Evolutionary conservation across 2,329 filamentous ascomycete species (phyloP), one percentile per base, ranked within the genome.

Genomic region (Pseudocercospora macadamiae): DNA sequence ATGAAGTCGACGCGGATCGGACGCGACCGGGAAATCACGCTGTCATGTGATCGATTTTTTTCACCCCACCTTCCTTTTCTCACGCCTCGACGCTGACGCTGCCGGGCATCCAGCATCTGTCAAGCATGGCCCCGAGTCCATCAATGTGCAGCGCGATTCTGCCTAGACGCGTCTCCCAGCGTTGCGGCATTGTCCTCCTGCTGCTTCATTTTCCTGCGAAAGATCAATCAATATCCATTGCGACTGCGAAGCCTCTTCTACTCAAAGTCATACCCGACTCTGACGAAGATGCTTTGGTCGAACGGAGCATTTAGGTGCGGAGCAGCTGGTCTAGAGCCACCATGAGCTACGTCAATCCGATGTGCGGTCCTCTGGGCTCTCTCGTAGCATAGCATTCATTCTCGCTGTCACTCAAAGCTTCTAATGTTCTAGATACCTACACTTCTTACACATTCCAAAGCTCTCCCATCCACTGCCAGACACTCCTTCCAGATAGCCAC

Each of bases 41-140:
- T 45, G 9, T 37, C 45, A 55, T 45, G 25, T 59, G 51, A 39
- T 12, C n/a, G n/a, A n/a, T n/a, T n/a, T n/a, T n/a, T n/a, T n/a
- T n/a, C n/a, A n/a, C n/a, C n/a, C n/a, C n/a, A n/a, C n/a, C n/a
- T n/a, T n/a, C n/a, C n/a, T n/a, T n/a, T n/a, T n/a, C n/a, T n/a
- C n/a, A n/a, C n/a, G n/a, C n/a, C n/a, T n/a, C n/a, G n/a, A n/a
- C n/a, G n/a, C n/a, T n/a, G n/a, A n/a, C n/a, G n/a, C n/a, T n/a
- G n/a, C n/a, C n/a, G n/a, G n/a, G n/a, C n/a, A 39, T 21, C 28
- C 6, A 32, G 28, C 28, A 7, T 32, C 28, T 32, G 6, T 12
- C 28, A 7, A 6, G 6, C 28, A 12, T 32, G 21, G 14, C 36
- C n/a, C 19, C 2, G 16, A n/a, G 55, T 45, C 55, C 28, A 42